Base-by-base conservation (phyloP, 306 rosid genomes). In the Dalbergia oliveri region DNA sequence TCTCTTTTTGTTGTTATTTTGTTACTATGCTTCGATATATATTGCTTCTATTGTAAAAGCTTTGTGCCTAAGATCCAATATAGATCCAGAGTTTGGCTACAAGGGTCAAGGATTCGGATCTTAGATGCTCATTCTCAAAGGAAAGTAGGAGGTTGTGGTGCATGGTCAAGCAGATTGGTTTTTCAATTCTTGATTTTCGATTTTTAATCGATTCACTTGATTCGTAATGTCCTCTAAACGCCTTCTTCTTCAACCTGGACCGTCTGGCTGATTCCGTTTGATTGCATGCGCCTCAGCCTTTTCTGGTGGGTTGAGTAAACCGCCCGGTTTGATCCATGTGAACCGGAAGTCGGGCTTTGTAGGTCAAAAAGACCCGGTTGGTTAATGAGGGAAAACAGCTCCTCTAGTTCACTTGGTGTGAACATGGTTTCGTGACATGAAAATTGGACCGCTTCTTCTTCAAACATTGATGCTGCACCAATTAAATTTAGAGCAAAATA, bases 181-280 rank as follows among this genome's bases (percentile, higher is more conserved):
- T 89, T 89, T 90, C 61, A 87, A 59, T 71, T 89, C 86, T 13
- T 54, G 86, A 83, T 91, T 93, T 81, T 81, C 87, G 8, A 57
- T 10, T 74, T 9, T 67, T 66, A 89, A 75, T 67, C 71, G 83
- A 84, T 75, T 84, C 84, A 70, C 19, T 61, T 91, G 72, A 69
- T 26, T 82, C 47, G 72, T 85, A 61, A 91, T 79, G 66, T 88
- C 81, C 80, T 91, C 92, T 10, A 73, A 31, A 57, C 77, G 88
- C 45, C 70, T 93, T 93, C 90, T 89, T 93, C 81, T 94, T 81
- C 91, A 85, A 85, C 8, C 97, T 88, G 58, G 94, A 91, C 73
- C 90, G 83, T 26, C 86, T 72, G 56, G 97, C 97, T 0, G 97
- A 93, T 54, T 91, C 89, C 19, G 82, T 93, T 93, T 21, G 89